Evolutionary conservation across 2,329 filamentous ascomycete genomes (phyloP).

Genomic region (Penicillium olsonii): DNA sequence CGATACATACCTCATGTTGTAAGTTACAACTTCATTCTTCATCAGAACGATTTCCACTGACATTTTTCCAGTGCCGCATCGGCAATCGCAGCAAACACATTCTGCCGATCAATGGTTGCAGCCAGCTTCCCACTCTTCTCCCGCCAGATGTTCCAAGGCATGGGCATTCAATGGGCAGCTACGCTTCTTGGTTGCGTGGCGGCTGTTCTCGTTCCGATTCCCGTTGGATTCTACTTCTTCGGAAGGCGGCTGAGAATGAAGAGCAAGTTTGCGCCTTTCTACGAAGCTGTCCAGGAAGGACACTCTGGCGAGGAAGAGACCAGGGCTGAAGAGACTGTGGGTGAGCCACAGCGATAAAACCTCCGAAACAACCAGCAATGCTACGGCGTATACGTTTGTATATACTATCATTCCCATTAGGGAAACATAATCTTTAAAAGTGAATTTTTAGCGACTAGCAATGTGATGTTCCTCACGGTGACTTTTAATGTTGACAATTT

Average conservation of each 20-base stretch:
- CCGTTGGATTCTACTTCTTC: slow-evolving; percentile 39
- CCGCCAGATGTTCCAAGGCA: slow-evolving; percentile 54
- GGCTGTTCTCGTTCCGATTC: slow-evolving; percentile 39
- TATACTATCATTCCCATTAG: slow-evolving; percentile 1
- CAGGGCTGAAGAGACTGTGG: slow-evolving; percentile 3
- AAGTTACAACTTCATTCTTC: slow-evolving; percentile 18
- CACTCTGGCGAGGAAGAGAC: slow-evolving; percentile 29
- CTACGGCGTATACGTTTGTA: neutral
- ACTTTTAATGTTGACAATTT: no score
- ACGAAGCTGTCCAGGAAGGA: slow-evolving; percentile 51
- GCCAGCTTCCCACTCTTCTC: slow-evolving; percentile 58
- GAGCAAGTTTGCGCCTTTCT: slow-evolving; percentile 39
- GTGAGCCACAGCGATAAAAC: neutral
- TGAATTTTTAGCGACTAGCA: neutral
- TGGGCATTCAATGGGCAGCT: slow-evolving; percentile 38
- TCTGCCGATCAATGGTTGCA: slow-evolving; percentile 53
- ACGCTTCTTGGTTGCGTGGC: slow-evolving; percentile 42
- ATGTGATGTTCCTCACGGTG: neutral
- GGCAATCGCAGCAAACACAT: slow-evolving; percentile 58
- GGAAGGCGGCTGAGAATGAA: slow-evolving; percentile 25
- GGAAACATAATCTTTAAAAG: slow-evolving; percentile 2
- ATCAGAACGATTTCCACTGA: slow-evolving; percentile 5
- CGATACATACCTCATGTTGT: slow-evolving; percentile 60
- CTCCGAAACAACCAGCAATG: neutral
- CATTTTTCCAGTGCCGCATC: slow-evolving; percentile 45